phyloP scores from a whole-genome alignment of 768 basidiomycete genomes.

The Mycena floridula region DNA sequence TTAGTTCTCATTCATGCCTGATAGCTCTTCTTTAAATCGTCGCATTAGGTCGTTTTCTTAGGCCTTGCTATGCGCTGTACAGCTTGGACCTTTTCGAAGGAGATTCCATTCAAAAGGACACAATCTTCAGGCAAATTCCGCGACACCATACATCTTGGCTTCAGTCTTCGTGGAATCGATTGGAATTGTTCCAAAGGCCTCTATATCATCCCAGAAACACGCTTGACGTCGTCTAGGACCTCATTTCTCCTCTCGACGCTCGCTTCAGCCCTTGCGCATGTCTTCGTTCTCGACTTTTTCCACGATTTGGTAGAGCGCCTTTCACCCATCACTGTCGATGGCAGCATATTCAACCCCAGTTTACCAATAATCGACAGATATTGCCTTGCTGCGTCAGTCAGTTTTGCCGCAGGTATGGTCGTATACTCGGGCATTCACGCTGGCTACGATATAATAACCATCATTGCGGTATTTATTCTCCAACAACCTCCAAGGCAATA shows the following conservation, averaged over 20 bases:
- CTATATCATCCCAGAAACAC: constrained; percentile 34
- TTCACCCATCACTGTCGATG: constrained; percentile 34
- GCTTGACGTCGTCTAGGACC: constrained; percentile 27
- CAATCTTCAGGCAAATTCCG: constrained; percentile 8
- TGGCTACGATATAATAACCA: constrained; percentile 33
- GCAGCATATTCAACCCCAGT: constrained; percentile 35
- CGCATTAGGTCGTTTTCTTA: constrained; percentile 29
- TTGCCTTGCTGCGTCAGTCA: constrained; percentile 37
- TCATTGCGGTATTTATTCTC: constrained; percentile 40
- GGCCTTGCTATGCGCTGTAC: constrained; percentile 30
- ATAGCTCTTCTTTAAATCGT: neutral
- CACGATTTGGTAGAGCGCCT: constrained; percentile 43
- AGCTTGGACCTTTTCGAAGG: constrained; percentile 32
- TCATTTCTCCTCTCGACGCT: constrained; percentile 32
- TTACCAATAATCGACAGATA: constrained; percentile 30
- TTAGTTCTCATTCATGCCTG: constrained; percentile 18
- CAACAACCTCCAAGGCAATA: constrained; percentile 45
- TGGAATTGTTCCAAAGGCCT: constrained; percentile 54
- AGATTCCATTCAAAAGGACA: neutral
- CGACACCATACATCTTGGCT: constrained; percentile 45
- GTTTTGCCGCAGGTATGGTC: constrained; percentile 34
- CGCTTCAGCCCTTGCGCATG: constrained; percentile 23
- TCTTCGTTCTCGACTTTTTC: constrained; percentile 36
- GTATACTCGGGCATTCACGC: constrained; percentile 40
- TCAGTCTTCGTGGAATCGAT: constrained; percentile 50